Evolutionary conservation across 306 rosid species (phyloP), one percentile per base, ranked within the genome.

Genomic region (Cucumis melo): DNA sequence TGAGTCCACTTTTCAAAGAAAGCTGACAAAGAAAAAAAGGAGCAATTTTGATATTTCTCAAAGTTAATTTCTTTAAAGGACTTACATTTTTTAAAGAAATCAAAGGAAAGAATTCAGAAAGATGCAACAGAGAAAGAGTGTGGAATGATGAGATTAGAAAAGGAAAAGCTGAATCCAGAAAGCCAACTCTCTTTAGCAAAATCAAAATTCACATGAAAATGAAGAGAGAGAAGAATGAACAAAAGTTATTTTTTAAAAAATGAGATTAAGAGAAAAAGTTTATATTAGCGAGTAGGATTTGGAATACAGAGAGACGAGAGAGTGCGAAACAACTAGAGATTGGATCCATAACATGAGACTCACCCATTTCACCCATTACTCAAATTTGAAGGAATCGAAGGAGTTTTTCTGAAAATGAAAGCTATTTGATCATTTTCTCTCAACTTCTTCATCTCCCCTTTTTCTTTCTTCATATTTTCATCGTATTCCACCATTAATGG

Each of bases 401-500:
- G 13, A 46, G 19, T 34, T 42, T 77, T 74, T 74, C 23, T 39
- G 41, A 55, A n/a, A 53, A 48, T 59, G 78, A 27, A 34, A 77
- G n/a, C 51, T 36, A 11, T 53, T 56, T 73, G 75, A 78, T 80
- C 79, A 21, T 60, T 71, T 72, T 6, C 8, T 10, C 32, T 13
- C 60, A 32, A 42, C 15, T 51, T 60, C 20, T 51, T 60, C 32
- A 24, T 12, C 23, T 76, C 16, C 34, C 59, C n/a, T 32, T 65
- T 53, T 65, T 38, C 20, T 8, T 41, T 68, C 57, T 58, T 67
- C 65, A 38, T 29, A 41, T 67, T 54, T 66, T 19, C 76, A 64
- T 83, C 42, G 46, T 60, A 74, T 19, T 55, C 74, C 34, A 13
- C 78, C 62, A 19, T 42, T 78, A 59, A 92, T 92, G 98, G 96